phyloP scores from a whole-genome alignment of 2,329 filamentous ascomycete genomes.

The Sporothrix humicola region DNA sequence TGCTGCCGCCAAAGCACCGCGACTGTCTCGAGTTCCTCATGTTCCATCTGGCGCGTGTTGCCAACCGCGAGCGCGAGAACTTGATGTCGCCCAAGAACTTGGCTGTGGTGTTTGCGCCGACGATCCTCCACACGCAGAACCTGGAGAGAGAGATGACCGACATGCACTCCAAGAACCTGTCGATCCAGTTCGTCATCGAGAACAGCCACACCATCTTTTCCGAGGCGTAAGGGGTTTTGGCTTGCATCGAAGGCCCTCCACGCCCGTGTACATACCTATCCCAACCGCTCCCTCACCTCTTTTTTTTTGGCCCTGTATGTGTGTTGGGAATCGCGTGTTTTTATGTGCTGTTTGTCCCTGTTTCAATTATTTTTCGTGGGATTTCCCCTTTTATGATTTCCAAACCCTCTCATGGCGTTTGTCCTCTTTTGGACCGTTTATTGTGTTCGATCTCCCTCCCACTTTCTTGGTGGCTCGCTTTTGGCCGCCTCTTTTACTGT shows the following conservation, averaged over 20 bases:
- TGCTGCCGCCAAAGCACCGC: constrained; percentile 80
- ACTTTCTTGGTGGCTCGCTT: background rate
- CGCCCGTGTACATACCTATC: constrained; percentile 30
- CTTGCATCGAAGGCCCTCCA: background rate
- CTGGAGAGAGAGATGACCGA: constrained; percentile 95
- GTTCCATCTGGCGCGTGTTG: constrained; percentile 88
- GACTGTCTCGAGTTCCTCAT: constrained; percentile 93
- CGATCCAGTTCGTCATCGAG: constrained; percentile 91
- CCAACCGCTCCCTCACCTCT: background rate
- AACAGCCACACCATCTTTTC: constrained; percentile 83
- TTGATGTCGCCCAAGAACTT: constrained; percentile 97
- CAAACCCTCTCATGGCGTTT: constrained; percentile 1
- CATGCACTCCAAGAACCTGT: constrained; percentile 89
- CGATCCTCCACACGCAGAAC: constrained; percentile 90
- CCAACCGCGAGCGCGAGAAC: constrained; percentile 81
- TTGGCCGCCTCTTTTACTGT: background rate
- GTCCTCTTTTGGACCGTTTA: background rate
- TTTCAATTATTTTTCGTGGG: constrained; percentile 5
- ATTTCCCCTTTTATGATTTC: background rate
- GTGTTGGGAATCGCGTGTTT: constrained; percentile 1
- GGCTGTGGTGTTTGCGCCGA: constrained; percentile 96
- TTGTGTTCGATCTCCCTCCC: background rate
- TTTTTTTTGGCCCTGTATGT: background rate
- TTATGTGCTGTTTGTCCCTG: background rate
- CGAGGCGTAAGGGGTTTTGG: constrained; percentile 45